Evolutionary conservation across 2,329 filamentous ascomycete genomes (phyloP).

Genomic region (Diplodia sapinea): DNA sequence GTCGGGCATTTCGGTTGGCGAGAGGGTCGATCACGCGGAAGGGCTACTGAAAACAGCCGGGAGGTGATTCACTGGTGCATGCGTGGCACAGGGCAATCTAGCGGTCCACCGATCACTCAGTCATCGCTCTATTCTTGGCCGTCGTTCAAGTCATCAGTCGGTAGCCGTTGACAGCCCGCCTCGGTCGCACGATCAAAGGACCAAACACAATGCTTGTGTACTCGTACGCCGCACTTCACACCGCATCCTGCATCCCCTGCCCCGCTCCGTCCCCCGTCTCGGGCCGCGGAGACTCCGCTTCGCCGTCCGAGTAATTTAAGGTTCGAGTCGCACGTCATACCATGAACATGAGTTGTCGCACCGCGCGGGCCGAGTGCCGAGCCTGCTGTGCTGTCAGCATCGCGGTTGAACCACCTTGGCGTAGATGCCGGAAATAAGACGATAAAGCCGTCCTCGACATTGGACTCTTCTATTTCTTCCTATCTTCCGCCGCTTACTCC

Average conservation of each 20-base stretch:
- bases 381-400: too few species aligned
- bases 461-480: too few species aligned
- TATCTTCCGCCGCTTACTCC: too few species aligned
- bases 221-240: background rate
- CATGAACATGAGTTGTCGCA: too few species aligned
- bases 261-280: background rate
- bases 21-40: background rate
- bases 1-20: background rate
- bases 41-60: background rate
- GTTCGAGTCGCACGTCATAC: too few species aligned
- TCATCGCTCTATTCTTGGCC: constrained; percentile 6
- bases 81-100: background rate
- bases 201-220: background rate
- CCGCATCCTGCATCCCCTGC: background rate
- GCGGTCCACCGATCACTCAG: background rate
- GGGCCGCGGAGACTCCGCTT: background rate
- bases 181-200: background rate
- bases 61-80: background rate
- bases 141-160: background rate
- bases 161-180: background rate
- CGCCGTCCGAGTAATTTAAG: too few species aligned
- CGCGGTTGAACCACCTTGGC: too few species aligned
- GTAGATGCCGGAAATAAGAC: too few species aligned
- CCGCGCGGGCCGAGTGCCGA: too few species aligned
- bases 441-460: too few species aligned